Evolutionary conservation across 2,329 filamentous ascomycete genomes (phyloP).

Genomic region (Diplocarpon rosae): DNA sequence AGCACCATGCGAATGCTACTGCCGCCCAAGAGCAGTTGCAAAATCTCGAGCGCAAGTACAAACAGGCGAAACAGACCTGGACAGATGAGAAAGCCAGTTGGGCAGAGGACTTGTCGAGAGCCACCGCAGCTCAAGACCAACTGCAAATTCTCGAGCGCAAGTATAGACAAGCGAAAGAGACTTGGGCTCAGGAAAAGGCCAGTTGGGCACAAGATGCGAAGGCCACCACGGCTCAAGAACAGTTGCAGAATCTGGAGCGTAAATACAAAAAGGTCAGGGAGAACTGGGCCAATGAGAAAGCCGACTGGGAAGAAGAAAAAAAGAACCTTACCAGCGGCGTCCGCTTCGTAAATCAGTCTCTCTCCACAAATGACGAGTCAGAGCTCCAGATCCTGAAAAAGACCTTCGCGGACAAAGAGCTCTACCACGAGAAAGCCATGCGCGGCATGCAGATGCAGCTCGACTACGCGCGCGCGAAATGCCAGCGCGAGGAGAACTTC

Average conservation of each 20-base stretch:
- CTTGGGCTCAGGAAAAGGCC: too few species aligned
- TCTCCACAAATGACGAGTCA: constrained; percentile 28
- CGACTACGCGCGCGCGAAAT: constrained; percentile 75
- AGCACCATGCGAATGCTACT: constrained; percentile 20
- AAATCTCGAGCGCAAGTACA: constrained; percentile 29
- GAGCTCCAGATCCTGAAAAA: constrained; percentile 28
- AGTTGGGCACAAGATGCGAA: constrained; percentile 7
- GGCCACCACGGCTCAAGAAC: constrained; percentile 13
- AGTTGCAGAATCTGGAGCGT: constrained; percentile 27
- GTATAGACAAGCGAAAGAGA: neutral
- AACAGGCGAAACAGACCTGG: constrained; percentile 32
- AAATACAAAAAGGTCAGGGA: constrained; percentile 32
- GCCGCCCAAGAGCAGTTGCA: constrained; percentile 18
- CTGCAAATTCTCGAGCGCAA: neutral
- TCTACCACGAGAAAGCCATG: constrained; percentile 63
- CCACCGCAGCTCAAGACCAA: neutral
- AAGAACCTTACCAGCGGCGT: constrained; percentile 30
- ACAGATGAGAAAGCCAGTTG: constrained; percentile 6
- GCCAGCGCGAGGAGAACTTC: constrained; percentile 70
- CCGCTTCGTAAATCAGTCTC: constrained; percentile 30
- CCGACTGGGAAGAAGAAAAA: constrained; percentile 30
- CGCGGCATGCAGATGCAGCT: constrained; percentile 81
- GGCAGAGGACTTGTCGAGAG: constrained; percentile 26
- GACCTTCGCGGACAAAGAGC: constrained; percentile 36
- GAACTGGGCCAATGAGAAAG: constrained; percentile 22